Evolutionary conservation across 305 asterid species (phyloP), one percentile per base, ranked within the genome.

Genomic region (Petunia hybrid): DNA sequence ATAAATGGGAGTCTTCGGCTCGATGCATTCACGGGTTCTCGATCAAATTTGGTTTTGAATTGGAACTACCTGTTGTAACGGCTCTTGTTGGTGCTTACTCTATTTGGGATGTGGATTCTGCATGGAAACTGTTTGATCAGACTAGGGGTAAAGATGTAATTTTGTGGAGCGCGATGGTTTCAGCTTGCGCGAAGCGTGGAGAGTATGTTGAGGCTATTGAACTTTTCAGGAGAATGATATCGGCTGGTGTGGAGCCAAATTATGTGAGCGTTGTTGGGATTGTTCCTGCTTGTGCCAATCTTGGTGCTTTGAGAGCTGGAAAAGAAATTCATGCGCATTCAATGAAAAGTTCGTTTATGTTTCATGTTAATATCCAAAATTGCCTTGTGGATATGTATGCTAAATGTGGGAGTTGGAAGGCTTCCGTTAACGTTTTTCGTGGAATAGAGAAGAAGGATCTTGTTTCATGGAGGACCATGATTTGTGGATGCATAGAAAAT

Each of bases 381-480:
- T 89, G 97, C 1, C 87, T 91, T 65, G 70, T 87, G 74, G 89
- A 84, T 79, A 90, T 91, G 95, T 94, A 94, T 82, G 86, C 89
- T 82, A 94, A 91, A 81, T 91, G 93, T 86, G 84, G 89, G 86
- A 81, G 78, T 82, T 85, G 90, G 51, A 85, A 84, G 64, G 81
- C 87, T 53, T 91, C 97, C 4, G 45, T 88, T 70, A 73, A 38
- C 78, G 83, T 94, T 84, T 93, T 91, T 67, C 64, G 77, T 22
- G 76, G 83, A 80, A 91, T 89, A 87, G 89, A 71, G 81, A 76
- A 84, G 39, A 91, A 87, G 85, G 98, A 94, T 89, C 84, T 88
- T 74, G 85, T 94, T 83, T 94, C 98, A 12, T 94, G 95, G 97
- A 94, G 94, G 91, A 91, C 86, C 75, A 83, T 93, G 66, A 68